Percentiles rank a stretch among this genome's conserved stretches.
Evolutionary conservation across 75 land plant genomes (phyloP).

Genomic region (Picea glauca): DNA sequence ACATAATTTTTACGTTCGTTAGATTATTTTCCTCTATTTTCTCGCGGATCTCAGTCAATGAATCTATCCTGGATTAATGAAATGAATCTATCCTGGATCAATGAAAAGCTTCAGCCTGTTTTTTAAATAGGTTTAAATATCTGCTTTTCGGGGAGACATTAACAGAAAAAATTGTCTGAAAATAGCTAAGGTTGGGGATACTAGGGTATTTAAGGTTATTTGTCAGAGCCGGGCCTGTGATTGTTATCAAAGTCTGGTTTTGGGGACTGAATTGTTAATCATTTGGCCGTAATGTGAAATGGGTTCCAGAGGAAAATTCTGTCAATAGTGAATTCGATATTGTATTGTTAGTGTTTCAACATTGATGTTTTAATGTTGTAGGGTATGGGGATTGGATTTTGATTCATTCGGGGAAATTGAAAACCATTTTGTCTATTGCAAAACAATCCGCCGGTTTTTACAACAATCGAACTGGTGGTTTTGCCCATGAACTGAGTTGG

Average conservation of each 20-base stretch:
- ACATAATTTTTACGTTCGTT: neutral
- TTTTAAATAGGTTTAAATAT: neutral
- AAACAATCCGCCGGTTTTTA: neutral
- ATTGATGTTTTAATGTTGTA: too few species aligned
- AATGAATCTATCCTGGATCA: neutral
- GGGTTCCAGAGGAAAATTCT: neutral
- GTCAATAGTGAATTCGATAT: neutral
- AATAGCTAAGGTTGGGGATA: neutral
- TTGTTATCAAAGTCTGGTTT: neutral
- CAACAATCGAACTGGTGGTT: neutral
- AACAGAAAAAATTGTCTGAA: neutral
- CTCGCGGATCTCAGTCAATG: neutral
- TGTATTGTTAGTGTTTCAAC: neutral
- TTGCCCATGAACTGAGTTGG: neutral
- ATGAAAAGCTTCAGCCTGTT: neutral
- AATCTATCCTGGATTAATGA: neutral
- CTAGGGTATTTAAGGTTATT: neutral
- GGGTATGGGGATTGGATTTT: neutral
- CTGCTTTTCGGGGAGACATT: neutral
- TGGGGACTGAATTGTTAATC: neutral
- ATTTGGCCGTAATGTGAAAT: neutral
- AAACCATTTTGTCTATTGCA: neutral
- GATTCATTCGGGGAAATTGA: neutral
- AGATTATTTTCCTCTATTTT: neutral
- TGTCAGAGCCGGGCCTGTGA: neutral